Percentiles rank a stretch among this genome's conserved stretches.
Conservation (phyloP, 805 yeast species). For the Kodamaea restingae region DNA sequence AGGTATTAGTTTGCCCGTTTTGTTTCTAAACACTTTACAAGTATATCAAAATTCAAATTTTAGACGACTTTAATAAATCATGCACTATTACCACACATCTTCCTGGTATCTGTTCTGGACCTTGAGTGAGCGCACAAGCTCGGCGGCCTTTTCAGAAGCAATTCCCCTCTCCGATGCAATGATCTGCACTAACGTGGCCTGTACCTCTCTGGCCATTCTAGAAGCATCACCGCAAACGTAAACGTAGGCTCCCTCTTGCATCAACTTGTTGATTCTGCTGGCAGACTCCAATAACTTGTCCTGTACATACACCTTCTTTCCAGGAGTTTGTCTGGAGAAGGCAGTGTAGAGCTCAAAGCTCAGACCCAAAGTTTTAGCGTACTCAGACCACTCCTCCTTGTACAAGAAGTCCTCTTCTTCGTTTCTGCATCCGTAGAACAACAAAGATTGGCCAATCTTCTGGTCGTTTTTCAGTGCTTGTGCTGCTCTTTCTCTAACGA, state of each 20-base stretch:
- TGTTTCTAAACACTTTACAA: too few relatives aligned
- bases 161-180: constrained; percentile 61
- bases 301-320: constrained; percentile 75
- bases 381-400: constrained; percentile 84
- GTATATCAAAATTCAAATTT: too few relatives aligned
- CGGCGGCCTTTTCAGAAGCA: constrained; percentile 64
- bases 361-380: constrained; percentile 55
- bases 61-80: too few relatives aligned
- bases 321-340: constrained; percentile 68
- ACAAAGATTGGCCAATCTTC: constrained; percentile 61
- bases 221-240: constrained; percentile 98
- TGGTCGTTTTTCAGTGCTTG: constrained; percentile 28
- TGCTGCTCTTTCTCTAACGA: constrained; percentile 80
- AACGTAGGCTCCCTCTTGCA: constrained; percentile 71
- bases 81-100: constrained; percentile 85
- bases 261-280: constrained; percentile 50
- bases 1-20: too few relatives aligned
- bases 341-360: constrained; percentile 75
- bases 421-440: constrained; percentile 87
- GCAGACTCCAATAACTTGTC: constrained; percentile 58
- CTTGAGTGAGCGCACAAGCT: constrained; percentile 71
- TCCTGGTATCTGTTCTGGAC: constrained; percentile 90
- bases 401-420: constrained; percentile 79
- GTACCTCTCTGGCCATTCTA: constrained; percentile 93
- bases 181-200: constrained; percentile 60